Evolutionary conservation across 2,329 filamentous ascomycete genomes (phyloP).

Genomic region (Colletotrichum gloeosporioides): DNA sequence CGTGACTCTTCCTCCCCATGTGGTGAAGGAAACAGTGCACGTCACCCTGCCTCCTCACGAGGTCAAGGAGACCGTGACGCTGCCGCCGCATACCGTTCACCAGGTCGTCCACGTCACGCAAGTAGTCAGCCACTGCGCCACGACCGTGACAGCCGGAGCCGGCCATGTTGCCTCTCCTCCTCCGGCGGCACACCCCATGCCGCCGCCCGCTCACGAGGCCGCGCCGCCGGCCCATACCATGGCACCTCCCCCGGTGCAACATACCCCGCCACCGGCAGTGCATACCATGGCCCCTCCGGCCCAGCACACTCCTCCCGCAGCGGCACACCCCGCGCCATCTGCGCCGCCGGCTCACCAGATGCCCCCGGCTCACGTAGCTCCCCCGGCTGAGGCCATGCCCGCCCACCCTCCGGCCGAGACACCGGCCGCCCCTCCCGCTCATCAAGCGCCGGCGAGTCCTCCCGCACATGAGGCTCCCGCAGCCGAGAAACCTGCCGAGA

Average conservation of each 20-base stretch:
- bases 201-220: background rate
- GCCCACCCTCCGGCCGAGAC: background rate
- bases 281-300: background rate
- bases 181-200: background rate
- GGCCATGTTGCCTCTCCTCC: background rate
- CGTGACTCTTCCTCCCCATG: background rate
- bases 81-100: background rate
- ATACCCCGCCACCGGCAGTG: background rate
- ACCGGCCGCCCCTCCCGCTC: background rate
- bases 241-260: background rate
- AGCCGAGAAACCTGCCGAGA: background rate
- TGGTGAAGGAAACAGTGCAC: conserved; percentile 1
- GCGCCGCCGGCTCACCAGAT: background rate
- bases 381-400: conserved; percentile 3
- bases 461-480: background rate
- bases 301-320: background rate
- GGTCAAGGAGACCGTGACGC: conserved; percentile 7
- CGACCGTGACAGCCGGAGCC: background rate
- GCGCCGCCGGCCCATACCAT: background rate
- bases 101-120: background rate
- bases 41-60: background rate
- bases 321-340: background rate
- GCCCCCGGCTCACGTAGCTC: background rate
- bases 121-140: background rate
- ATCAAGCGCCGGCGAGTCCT: background rate